Percentiles rank a stretch among this genome's conserved stretches.
phyloP scores from a whole-genome alignment of 1,139 yeast genomes.

The Williopsis jadinii region DNA sequence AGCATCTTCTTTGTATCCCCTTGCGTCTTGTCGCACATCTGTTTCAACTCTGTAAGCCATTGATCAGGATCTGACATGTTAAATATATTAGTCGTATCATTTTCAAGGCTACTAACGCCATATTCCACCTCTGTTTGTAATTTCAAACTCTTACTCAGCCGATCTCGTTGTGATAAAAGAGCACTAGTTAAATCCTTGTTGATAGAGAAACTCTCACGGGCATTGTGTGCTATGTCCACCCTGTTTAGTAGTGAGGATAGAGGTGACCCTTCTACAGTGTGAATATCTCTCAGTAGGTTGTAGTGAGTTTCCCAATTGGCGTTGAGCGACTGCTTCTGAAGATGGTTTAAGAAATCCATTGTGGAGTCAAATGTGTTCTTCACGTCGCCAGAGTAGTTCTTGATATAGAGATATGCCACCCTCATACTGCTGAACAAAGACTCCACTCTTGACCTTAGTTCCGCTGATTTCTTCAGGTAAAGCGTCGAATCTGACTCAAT shows the following conservation, averaged over 20 bases:
- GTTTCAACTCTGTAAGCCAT: conserved; percentile 11
- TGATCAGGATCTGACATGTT: conserved; percentile 8
- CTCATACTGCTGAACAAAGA: conserved; percentile 44
- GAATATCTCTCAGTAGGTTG: conserved; percentile 33
- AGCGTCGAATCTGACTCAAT: conserved; percentile 36
- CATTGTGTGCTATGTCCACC: conserved; percentile 21
- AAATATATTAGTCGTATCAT: conserved; percentile 10
- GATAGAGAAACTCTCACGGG: conserved; percentile 24
- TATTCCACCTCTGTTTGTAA: conserved; percentile 11
- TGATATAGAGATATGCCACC: conserved; percentile 52
- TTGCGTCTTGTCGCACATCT: conserved; percentile 16
- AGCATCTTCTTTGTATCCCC: conserved; percentile 17
- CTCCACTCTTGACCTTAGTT: conserved; percentile 23
- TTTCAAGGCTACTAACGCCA: conserved; percentile 12
- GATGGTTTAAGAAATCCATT: conserved; percentile 37
- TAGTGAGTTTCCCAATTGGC: conserved; percentile 43
- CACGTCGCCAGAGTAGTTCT: conserved; percentile 41
- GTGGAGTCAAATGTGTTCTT: conserved; percentile 47
- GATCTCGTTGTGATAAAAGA: conserved; percentile 21
- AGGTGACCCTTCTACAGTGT: conserved; percentile 23
- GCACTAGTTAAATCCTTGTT: conserved; percentile 22
- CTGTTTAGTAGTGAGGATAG: conserved; percentile 27
- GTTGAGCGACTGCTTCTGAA: conserved; percentile 41
- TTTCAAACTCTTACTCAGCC: conserved; percentile 21
- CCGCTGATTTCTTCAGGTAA: conserved; percentile 25